These are phyloP conservation scores for Sordariomycetes sp. DNA, from an alignment of 2,329 filamentous ascomycete genomes.

Conservation along the genomic window DNA sequence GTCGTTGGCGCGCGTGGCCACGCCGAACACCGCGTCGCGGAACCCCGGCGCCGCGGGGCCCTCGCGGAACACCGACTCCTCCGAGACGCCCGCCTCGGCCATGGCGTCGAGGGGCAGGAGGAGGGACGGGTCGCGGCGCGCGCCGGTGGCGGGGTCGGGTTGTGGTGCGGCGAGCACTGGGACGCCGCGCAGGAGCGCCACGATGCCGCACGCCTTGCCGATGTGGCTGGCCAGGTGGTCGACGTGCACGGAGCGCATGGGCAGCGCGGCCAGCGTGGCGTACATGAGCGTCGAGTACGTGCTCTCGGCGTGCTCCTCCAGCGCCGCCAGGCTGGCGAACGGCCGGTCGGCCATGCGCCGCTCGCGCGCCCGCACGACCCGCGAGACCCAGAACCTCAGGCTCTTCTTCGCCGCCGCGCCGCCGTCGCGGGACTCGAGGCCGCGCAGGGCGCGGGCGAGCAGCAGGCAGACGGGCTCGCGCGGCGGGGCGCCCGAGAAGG, in stretches of 20 bases:
- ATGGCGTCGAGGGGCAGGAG: slow-evolving; percentile 84
- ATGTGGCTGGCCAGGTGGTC: slow-evolving; percentile 94
- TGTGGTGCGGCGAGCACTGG: slow-evolving; percentile 73
- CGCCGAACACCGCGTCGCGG: slow-evolving; percentile 80
- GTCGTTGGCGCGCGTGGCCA: slow-evolving; percentile 90
- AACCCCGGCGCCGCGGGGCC: slow-evolving; percentile 72
- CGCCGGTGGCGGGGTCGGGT: slow-evolving; percentile 30
- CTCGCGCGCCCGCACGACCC: slow-evolving; percentile 72
- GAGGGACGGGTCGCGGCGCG: slow-evolving; percentile 39
- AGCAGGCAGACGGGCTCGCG: slow-evolving; percentile 87
- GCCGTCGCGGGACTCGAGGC: slow-evolving; percentile 36
- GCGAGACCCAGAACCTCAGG: slow-evolving; percentile 62
- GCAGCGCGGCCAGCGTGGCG: slow-evolving; percentile 68
- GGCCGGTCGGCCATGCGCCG: slow-evolving; percentile 76
- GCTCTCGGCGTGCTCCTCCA: slow-evolving; percentile 87
- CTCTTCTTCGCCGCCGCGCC: slow-evolving; percentile 32
- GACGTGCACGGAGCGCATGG: slow-evolving; percentile 69
- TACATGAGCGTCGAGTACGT: slow-evolving; percentile 93
- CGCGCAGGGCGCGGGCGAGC: slow-evolving; percentile 60
- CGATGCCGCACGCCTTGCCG: slow-evolving; percentile 85
- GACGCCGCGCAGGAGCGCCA: slow-evolving; percentile 74
- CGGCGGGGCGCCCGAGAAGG: slow-evolving; percentile 67
- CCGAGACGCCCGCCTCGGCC: slow-evolving; percentile 67
- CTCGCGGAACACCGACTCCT: slow-evolving; percentile 80
- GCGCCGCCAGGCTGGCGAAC: slow-evolving; percentile 59